phyloP scores from a whole-genome alignment of 2,329 filamentous ascomycete species.

The Ceratocystis destructans region DNA sequence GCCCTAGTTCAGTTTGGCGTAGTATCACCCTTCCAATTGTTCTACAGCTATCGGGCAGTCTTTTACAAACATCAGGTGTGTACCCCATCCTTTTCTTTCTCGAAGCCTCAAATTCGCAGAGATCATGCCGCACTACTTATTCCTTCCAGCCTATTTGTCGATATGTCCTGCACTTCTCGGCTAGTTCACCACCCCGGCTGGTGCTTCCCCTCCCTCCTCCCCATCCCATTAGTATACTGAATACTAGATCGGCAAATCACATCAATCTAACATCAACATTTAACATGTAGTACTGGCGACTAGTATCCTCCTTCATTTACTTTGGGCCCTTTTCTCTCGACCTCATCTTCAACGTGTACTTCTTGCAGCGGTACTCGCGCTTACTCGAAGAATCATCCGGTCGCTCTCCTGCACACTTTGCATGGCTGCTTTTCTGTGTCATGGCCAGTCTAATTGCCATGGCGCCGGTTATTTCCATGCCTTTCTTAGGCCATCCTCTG shows the following conservation, averaged over 20 bases:
- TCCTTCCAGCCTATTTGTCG: too few species aligned
- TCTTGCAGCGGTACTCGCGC: slow-evolving; percentile 89
- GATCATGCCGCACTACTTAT: too few species aligned
- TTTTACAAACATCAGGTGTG: slow-evolving; percentile 82
- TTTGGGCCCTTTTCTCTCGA: slow-evolving; percentile 91
- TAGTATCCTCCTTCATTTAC: slow-evolving; percentile 94
- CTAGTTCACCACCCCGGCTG: neutral
- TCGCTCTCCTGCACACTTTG: slow-evolving; percentile 81
- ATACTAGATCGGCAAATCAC: too few species aligned
- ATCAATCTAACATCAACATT: slow-evolving; percentile 9
- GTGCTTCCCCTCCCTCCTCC: neutral
- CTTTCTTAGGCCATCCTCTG: slow-evolving; percentile 85
- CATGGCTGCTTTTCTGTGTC: slow-evolving; percentile 83
- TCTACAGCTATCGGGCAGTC: slow-evolving; percentile 88
- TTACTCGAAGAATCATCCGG: slow-evolving; percentile 92
- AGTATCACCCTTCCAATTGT: slow-evolving; percentile 84
- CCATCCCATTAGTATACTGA: neutral
- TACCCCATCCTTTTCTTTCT: slow-evolving; percentile 9
- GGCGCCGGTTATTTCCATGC: slow-evolving; percentile 78
- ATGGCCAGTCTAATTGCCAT: slow-evolving; percentile 65
- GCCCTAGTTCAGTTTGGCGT: slow-evolving; percentile 87
- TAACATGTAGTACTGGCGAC: slow-evolving; percentile 67
- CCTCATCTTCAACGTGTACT: slow-evolving; percentile 95
- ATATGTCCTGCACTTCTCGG: neutral
- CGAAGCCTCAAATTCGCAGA: neutral